Conservation (phyloP, 2,329 filamentous ascomycete genomes). For the Fusarium buharicum region DNA sequence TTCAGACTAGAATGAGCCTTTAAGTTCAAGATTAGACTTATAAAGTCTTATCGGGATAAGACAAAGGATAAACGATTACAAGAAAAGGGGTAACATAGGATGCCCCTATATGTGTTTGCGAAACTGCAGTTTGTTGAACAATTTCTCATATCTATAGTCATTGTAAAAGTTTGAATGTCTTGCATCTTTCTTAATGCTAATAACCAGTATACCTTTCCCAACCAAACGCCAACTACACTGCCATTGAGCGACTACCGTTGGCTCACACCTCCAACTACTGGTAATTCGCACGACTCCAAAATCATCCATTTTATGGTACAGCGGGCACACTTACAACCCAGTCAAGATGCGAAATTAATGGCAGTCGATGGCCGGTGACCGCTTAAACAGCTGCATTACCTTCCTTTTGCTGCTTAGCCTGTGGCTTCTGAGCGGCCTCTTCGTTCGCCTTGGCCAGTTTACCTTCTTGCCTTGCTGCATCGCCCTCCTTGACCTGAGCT, state of each 20-base stretch:
- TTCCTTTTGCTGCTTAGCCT: conserved; percentile 5
- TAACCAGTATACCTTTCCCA: conserved; percentile 29
- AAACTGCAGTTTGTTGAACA: neutral
- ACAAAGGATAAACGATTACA: no score
- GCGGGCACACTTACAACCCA: neutral
- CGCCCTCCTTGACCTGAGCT: conserved; percentile 23
- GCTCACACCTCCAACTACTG: conserved; percentile 8
- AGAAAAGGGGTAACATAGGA: neutral
- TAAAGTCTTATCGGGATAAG: neutral
- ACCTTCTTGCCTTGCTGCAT: conserved; percentile 7
- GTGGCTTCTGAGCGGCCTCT: conserved; percentile 16
- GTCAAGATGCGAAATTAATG: neutral
- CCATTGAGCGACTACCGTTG: conserved; percentile 7
- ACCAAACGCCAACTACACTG: conserved; percentile 41
- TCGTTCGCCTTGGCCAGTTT: conserved; percentile 17
- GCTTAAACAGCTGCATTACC: conserved; percentile 30
- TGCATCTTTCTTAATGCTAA: conserved; percentile 10
- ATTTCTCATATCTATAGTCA: neutral
- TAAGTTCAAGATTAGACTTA: neutral
- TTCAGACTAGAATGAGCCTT: neutral
- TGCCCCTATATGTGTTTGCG: neutral
- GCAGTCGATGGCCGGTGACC: neutral
- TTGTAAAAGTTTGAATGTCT: neutral
- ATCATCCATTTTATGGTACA: conserved; percentile 40
- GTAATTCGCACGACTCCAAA: conserved; percentile 8